These are phyloP conservation scores for Diutina pseudorugosa DNA, from an alignment of 1,139 yeast species.

Conservation along the genomic window DNA sequence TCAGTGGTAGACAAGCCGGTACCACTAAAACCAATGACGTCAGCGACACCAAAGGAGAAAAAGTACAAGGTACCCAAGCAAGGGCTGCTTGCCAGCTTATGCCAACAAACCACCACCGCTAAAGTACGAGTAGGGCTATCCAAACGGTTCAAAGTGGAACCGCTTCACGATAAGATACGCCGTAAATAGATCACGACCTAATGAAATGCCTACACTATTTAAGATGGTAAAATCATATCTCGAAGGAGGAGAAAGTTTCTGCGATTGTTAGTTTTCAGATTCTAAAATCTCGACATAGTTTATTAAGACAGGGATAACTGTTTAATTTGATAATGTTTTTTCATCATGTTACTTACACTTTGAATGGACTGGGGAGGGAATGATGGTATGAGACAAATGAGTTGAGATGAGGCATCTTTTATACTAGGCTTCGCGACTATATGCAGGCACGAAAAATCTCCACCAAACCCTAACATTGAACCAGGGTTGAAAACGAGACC, in stretches of 20 bases:
- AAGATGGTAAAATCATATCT: neutral
- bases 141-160: neutral
- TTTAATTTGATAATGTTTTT: neutral
- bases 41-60: neutral
- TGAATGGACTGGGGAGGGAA: neutral
- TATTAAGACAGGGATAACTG: slow-evolving; percentile 5
- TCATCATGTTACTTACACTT: neutral
- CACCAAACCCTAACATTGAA: neutral
- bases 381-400: neutral
- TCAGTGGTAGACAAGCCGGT: neutral
- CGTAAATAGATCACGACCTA: neutral
- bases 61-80: neutral
- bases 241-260: neutral
- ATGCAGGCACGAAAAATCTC: neutral
- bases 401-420: neutral
- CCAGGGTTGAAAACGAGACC: neutral
- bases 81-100: neutral
- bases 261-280: slow-evolving; percentile 1
- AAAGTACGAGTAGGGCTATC: neutral
- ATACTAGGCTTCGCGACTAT: neutral
- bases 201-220: neutral
- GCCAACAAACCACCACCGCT: neutral
- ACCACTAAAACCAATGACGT: neutral
- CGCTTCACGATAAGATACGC: slow-evolving; percentile 1
- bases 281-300: slow-evolving; percentile 1